Percentiles rank a stretch among this genome's conserved stretches.
Conservation (phyloP, 2,329 filamentous ascomycete species). For the Eutypella sp. region DNA sequence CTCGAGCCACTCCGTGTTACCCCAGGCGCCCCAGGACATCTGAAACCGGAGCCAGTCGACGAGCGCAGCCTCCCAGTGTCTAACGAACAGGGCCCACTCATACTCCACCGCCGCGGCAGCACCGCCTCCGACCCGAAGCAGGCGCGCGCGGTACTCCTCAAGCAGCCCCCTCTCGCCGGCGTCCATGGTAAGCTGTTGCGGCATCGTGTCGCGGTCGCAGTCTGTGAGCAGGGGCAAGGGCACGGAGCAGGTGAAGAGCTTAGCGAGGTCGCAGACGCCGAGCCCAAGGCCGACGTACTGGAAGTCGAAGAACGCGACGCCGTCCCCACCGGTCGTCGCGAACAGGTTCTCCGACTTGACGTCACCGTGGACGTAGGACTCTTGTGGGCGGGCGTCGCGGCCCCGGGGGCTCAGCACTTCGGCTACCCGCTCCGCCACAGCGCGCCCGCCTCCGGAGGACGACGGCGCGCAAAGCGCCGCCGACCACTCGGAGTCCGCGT, state of each 20-base stretch:
- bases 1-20: constrained; percentile 54
- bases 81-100: constrained; percentile 46
- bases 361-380: constrained; percentile 63
- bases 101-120: constrained; percentile 34
- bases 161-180: constrained; percentile 47
- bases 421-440: constrained; percentile 50
- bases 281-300: constrained; percentile 62
- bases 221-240: constrained; percentile 47
- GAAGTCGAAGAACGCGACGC: constrained; percentile 64
- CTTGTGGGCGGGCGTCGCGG: constrained; percentile 21
- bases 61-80: constrained; percentile 62
- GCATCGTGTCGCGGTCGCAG: constrained; percentile 19
- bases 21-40: constrained; percentile 58
- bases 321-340: constrained; percentile 41
- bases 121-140: constrained; percentile 25
- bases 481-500: constrained; percentile 51
- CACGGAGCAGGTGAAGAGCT: constrained; percentile 63
- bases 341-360: constrained; percentile 68
- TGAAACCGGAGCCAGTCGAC: constrained; percentile 64
- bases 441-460: constrained; percentile 17
- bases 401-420: constrained; percentile 42
- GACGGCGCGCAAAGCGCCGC: constrained; percentile 37
- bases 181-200: constrained; percentile 42
- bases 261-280: constrained; percentile 62
- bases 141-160: constrained; percentile 38